A percentile compares a stretch with the other conserved stretches of the same genome.
Conservation (phyloP, 1,284 basidiomycete species). For the Mycena citricolor region DNA sequence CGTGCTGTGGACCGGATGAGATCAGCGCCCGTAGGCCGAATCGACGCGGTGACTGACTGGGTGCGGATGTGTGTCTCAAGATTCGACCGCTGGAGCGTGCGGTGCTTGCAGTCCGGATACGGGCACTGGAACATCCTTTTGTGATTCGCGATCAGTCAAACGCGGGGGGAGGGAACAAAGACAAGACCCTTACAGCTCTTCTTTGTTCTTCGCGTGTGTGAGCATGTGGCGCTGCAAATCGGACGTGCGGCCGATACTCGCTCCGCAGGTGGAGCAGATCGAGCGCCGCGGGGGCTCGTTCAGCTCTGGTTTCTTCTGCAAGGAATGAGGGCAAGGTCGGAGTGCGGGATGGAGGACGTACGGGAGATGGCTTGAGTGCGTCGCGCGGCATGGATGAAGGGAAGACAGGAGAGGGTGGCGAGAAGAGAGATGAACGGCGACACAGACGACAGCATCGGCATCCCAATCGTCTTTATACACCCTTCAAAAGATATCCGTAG, state of each 20-base stretch:
- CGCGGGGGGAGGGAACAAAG: background rate
- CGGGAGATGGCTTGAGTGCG: too few relatives aligned
- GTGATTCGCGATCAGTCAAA: background rate
- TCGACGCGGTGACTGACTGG: conserved; percentile 13
- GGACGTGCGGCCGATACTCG: conserved; percentile 13
- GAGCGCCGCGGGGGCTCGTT: conserved; percentile 3
- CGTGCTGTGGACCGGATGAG: conserved; percentile 3
- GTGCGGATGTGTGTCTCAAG: conserved; percentile 22
- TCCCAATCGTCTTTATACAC: too few relatives aligned
- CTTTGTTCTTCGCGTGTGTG: conserved; percentile 23
- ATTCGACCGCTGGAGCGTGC: conserved; percentile 20
- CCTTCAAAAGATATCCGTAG: too few relatives aligned
- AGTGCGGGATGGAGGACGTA: too few relatives aligned
- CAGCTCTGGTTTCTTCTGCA: conserved; percentile 4
- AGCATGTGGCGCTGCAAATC: conserved; percentile 20
- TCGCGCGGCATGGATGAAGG: too few relatives aligned
- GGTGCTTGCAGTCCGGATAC: conserved; percentile 19
- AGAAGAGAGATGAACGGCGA: too few relatives aligned
- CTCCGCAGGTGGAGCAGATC: conserved; percentile 18
- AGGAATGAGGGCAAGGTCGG: too few relatives aligned
- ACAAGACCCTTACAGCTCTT: conserved; percentile 16
- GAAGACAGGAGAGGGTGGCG: too few relatives aligned
- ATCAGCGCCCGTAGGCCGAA: background rate
- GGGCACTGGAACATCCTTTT: conserved; percentile 22
- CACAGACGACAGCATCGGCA: too few relatives aligned